Conservation (phyloP, 768 basidiomycete genomes). For the Suillus occidentalis region DNA sequence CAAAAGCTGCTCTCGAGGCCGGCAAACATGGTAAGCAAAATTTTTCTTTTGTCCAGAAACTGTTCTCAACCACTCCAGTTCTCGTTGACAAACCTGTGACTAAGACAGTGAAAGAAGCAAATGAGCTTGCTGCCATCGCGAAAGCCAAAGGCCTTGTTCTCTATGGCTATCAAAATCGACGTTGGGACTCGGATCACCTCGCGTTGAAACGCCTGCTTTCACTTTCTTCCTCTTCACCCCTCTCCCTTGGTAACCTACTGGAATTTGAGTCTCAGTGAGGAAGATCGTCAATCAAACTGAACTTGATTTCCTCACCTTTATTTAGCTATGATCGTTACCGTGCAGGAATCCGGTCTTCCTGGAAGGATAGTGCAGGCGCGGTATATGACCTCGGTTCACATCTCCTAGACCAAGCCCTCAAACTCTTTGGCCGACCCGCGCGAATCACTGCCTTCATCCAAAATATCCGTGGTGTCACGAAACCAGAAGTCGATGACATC, state of each 20-base stretch:
- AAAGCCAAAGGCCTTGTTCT: constrained; percentile 58
- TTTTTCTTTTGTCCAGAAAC: neutral
- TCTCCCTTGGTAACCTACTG: constrained; percentile 58
- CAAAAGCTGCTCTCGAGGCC: constrained; percentile 63
- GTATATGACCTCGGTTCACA: constrained; percentile 82
- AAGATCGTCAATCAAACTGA: neutral
- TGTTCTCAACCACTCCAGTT: constrained; percentile 38
- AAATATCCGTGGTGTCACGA: constrained; percentile 67
- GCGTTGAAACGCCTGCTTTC: constrained; percentile 59
- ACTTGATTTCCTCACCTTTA: constrained; percentile 4
- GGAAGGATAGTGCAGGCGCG: constrained; percentile 76
- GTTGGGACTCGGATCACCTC: constrained; percentile 80
- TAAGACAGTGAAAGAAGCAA: constrained; percentile 56
- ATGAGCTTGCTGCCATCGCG: constrained; percentile 60
- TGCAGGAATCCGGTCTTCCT: constrained; percentile 60
- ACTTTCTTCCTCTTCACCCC: constrained; percentile 49
- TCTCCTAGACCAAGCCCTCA: constrained; percentile 74
- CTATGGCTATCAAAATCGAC: constrained; percentile 72
- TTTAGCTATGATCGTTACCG: constrained; percentile 76
- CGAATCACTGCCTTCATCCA: constrained; percentile 67
- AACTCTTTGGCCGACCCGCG: constrained; percentile 73
- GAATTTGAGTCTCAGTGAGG: constrained; percentile 79
- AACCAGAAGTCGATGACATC: constrained; percentile 63
- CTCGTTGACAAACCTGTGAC: constrained; percentile 82
- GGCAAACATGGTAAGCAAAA: constrained; percentile 65